These are phyloP conservation scores for Babesia bigemina DNA, from an alignment of 169 alveolate genomes.

Conservation along the genomic window DNA sequence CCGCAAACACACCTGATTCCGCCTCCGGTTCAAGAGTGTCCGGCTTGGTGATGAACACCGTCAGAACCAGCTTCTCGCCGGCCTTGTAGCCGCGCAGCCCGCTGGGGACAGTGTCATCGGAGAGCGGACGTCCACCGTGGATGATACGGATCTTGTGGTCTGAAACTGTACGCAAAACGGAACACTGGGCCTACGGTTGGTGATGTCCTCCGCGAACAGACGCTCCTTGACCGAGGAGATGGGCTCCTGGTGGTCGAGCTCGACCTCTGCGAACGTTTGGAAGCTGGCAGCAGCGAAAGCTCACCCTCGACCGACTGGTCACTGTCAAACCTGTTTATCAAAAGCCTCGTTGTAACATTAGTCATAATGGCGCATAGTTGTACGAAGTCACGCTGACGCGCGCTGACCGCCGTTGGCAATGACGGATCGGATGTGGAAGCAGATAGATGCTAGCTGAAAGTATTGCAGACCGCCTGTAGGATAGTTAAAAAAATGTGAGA, in stretches of 20 bases:
- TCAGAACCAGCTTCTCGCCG: conserved; percentile 48
- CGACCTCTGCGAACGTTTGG: conserved; percentile 17
- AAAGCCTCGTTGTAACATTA: conserved; percentile 16
- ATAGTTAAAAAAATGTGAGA: not conserved
- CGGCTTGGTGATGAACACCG: conserved; percentile 65
- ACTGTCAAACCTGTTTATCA: conserved; percentile 53
- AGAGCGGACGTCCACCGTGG: conserved; percentile 68
- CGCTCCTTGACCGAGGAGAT: conserved; percentile 31
- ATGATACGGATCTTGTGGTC: conserved; percentile 71
- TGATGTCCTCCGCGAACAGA: conserved; percentile 29
- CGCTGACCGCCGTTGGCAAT: conserved; percentile 44
- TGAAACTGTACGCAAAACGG: conserved; percentile 3
- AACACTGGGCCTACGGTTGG: conserved; percentile 23
- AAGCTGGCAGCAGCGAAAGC: not conserved
- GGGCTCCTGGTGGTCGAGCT: conserved; percentile 10
- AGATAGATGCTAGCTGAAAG: conserved; percentile 63
- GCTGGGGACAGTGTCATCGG: conserved; percentile 55
- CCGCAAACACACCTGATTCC: conserved; percentile 3
- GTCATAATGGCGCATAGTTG: conserved; percentile 34
- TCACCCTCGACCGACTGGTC: conserved; percentile 41
- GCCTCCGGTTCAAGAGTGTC: not conserved
- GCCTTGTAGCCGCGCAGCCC: conserved; percentile 43
- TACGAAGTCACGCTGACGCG: conserved; percentile 3
- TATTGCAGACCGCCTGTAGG: conserved; percentile 58
- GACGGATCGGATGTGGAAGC: conserved; percentile 60